phyloP scores from a whole-genome alignment of 2,329 filamentous ascomycete species.

The Colletotrichum lini region DNA sequence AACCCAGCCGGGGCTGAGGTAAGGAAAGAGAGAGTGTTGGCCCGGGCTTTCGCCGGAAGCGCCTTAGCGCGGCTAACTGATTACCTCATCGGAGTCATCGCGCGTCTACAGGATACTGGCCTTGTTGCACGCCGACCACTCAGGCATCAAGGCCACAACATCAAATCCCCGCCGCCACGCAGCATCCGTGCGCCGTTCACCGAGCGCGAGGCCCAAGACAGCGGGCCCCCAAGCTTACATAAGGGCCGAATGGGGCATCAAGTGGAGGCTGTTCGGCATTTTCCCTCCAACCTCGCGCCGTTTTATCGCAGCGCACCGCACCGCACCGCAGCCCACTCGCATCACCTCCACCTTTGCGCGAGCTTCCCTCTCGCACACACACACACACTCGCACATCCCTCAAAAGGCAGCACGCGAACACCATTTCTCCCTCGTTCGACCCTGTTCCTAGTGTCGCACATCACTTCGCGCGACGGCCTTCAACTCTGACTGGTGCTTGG shows the following conservation, averaged over 20 bases:
- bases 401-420: slow-evolving; percentile 39
- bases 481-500: slow-evolving; percentile 1
- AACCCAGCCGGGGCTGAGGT: slow-evolving; percentile 27
- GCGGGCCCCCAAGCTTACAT: slow-evolving; percentile 30
- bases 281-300: slow-evolving; percentile 42
- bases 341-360: slow-evolving; percentile 42
- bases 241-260: neutral
- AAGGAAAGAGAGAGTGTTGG: neutral
- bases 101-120: neutral
- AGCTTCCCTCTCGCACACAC: slow-evolving; percentile 34
- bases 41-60: slow-evolving; percentile 34
- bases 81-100: slow-evolving; percentile 7
- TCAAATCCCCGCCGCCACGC: neutral
- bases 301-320: slow-evolving; percentile 39
- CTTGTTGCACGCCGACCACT: neutral
- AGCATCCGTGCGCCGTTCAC: slow-evolving; percentile 5
- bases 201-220: slow-evolving; percentile 24
- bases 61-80: neutral
- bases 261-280: slow-evolving; percentile 40
- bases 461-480: slow-evolving; percentile 9
- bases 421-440: slow-evolving; percentile 4
- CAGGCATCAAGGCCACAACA: slow-evolving; percentile 15
- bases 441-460: slow-evolving; percentile 27
- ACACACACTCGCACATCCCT: slow-evolving; percentile 31
- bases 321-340: slow-evolving; percentile 37